Evolutionary conservation across 306 rosid genomes (phyloP).

Genomic region (Acacia crassicarpa): DNA sequence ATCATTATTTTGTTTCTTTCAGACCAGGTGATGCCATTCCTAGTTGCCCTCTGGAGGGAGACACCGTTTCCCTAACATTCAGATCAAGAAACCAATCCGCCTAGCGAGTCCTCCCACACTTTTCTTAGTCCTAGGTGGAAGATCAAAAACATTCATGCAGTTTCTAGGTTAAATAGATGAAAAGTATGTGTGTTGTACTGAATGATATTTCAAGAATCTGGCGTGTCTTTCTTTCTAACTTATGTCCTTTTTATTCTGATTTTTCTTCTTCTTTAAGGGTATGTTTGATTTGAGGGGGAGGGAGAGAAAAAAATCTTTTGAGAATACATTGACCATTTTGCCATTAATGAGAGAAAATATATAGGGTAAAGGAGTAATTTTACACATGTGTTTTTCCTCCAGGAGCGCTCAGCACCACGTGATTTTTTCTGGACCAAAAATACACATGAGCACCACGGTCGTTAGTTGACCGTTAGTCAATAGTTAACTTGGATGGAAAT

Average conservation of each 20-base stretch:
- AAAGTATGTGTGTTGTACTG: not conserved
- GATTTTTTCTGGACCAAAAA: too few species aligned
- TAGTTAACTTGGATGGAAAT: too few species aligned
- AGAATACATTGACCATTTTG: too few species aligned
- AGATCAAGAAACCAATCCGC: constrained; percentile 82
- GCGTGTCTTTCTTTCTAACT: not conserved
- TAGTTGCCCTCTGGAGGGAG: constrained; percentile 70
- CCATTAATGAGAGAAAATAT: too few species aligned
- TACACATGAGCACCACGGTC: too few species aligned
- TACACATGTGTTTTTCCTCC: too few species aligned
- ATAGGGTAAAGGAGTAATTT: too few species aligned
- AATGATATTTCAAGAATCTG: not conserved
- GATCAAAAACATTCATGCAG: not conserved
- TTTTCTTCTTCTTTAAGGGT: too few species aligned
- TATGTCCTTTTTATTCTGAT: not conserved
- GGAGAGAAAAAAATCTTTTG: too few species aligned
- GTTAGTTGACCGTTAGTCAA: too few species aligned
- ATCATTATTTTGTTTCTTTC: constrained; percentile 25
- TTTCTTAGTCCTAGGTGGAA: not conserved
- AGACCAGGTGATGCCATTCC: constrained; percentile 95
- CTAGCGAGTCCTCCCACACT: constrained; percentile 52
- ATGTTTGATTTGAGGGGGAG: too few species aligned
- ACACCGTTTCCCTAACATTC: constrained; percentile 79
- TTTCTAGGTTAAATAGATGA: not conserved
- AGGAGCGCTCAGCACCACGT: too few species aligned